Conservation (phyloP, 1,284 basidiomycete genomes). For the Erythrobasidium hasegawianum region DNA sequence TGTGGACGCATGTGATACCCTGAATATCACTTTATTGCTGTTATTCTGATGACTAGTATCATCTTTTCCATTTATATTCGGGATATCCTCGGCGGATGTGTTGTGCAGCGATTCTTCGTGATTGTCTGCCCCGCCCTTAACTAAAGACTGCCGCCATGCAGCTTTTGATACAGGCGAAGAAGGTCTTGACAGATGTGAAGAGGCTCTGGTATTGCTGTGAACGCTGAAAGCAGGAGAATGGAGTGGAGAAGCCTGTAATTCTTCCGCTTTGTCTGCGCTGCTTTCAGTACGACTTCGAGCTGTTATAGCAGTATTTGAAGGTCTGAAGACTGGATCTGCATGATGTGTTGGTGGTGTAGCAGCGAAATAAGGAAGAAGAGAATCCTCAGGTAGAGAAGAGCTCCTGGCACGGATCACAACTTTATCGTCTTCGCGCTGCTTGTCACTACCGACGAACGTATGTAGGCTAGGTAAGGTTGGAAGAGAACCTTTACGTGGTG, state of each 20-base stretch:
- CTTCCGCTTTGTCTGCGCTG: background rate
- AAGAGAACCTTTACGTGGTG: constrained; percentile 6
- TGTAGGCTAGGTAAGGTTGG: constrained; percentile 4
- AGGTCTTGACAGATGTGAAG: background rate
- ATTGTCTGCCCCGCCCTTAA: no score
- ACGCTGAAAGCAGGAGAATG: background rate
- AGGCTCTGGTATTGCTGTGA: background rate
- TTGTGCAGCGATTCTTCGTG: no score
- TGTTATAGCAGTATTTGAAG: background rate
- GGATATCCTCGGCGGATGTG: no score
- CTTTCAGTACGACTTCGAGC: background rate
- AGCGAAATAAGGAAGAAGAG: background rate
- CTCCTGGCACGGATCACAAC: background rate
- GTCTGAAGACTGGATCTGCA: no score
- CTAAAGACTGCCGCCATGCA: no score
- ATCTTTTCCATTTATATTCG: no score
- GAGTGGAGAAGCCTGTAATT: background rate
- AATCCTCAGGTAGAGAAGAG: constrained; percentile 4
- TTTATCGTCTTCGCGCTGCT: background rate
- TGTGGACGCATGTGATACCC: background rate
- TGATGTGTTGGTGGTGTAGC: background rate
- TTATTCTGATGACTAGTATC: no score
- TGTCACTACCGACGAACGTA: background rate
- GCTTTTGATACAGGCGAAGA: background rate
- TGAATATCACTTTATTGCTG: background rate